phyloP scores from a whole-genome alignment of 805 yeast species.

The Saturnispora zaruensis region DNA sequence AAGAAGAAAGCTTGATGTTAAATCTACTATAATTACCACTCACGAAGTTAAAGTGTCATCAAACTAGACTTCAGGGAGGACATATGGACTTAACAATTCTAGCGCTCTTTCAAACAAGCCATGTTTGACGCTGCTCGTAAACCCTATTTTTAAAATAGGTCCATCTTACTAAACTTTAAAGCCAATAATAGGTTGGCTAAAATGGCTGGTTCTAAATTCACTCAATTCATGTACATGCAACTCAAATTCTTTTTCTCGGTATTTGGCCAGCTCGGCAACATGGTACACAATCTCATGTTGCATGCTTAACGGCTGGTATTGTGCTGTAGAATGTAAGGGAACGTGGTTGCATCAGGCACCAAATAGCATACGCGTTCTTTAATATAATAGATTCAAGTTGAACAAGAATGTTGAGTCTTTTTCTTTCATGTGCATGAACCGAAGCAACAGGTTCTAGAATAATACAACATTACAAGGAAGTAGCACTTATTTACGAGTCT shows the following conservation, averaged over 20 bases:
- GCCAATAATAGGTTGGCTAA: neutral
- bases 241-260: neutral
- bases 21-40: no score
- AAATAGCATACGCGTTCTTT: neutral
- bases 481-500: neutral
- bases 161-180: no score
- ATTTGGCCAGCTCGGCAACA: neutral
- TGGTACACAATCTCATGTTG: neutral
- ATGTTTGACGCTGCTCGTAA: neutral
- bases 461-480: neutral
- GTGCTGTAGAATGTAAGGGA: neutral
- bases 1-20: no score
- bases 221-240: neutral
- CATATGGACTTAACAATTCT: neutral
- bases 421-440: neutral
- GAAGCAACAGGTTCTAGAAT: neutral
- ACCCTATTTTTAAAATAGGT: neutral
- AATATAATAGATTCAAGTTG: neutral
- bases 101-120: neutral
- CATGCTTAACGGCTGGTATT: neutral
- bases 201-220: neutral
- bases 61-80: neutral
- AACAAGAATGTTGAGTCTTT: neutral
- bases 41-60: neutral
- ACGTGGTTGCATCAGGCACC: neutral